A percentile compares a stretch with the other conserved stretches of the same genome.
Evolutionary conservation across 805 yeast species (phyloP).

Genomic region (Martiniozyma abietophila): DNA sequence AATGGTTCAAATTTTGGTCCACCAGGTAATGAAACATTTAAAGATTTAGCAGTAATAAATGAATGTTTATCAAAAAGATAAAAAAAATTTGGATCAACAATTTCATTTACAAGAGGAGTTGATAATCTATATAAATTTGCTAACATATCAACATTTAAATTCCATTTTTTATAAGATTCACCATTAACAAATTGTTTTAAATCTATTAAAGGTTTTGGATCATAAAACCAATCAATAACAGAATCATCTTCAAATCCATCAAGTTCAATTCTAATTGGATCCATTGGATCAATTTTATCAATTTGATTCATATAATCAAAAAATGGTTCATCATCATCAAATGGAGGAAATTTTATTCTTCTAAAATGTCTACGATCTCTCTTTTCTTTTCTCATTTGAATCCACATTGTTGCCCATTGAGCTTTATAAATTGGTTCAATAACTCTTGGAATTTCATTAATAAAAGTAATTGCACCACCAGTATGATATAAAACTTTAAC

Average conservation of each 20-base stretch:
- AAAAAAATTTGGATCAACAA: constrained; percentile 47
- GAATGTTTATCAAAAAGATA: constrained; percentile 72
- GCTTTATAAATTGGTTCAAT: constrained; percentile 86
- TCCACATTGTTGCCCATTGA: constrained; percentile 94
- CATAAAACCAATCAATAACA: constrained; percentile 73
- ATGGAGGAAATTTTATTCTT: constrained; percentile 89
- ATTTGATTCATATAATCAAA: constrained; percentile 73
- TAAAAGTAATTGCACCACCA: constrained; percentile 93
- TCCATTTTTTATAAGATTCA: constrained; percentile 69
- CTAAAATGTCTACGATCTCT: constrained; percentile 84
- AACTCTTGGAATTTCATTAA: constrained; percentile 85
- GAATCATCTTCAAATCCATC: constrained; percentile 53
- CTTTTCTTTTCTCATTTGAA: constrained; percentile 88
- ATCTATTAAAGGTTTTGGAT: constrained; percentile 61
- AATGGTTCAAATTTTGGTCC: constrained; percentile 95
- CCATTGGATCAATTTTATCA: constrained; percentile 61
- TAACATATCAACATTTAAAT: constrained; percentile 50
- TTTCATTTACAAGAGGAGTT: constrained; percentile 50
- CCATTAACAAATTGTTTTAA: constrained; percentile 54
- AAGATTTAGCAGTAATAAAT: constrained; percentile 83
- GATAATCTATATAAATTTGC: constrained; percentile 58
- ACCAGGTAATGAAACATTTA: constrained; percentile 82
- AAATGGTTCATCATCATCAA: constrained; percentile 97
- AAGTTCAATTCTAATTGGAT: constrained; percentile 60
- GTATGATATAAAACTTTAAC: constrained; percentile 84